These are phyloP conservation scores for Candida ovalis DNA, from an alignment of 805 yeast genomes.

Conservation along the genomic window DNA sequence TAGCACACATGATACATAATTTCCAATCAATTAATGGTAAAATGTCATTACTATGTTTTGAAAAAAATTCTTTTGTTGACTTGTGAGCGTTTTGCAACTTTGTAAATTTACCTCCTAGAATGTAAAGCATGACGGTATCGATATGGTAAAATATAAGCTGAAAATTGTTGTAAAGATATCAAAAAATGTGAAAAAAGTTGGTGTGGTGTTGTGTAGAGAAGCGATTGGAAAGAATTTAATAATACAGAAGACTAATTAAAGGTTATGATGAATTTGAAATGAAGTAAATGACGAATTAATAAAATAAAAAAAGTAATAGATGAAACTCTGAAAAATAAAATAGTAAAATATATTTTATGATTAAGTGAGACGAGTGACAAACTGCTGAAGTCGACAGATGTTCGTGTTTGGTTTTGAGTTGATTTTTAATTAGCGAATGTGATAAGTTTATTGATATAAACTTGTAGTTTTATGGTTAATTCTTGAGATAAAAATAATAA, in stretches of 20 bases:
- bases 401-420: not conserved
- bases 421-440: not conserved
- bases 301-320: not conserved
- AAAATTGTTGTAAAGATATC: no score
- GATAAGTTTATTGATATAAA: not conserved
- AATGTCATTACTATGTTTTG: constrained; percentile 6
- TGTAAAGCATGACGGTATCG: constrained; percentile 12
- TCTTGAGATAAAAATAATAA: no score
- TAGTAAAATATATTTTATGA: no score
- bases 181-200: no score
- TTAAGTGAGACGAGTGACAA: not conserved
- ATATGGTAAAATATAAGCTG: constrained; percentile 5
- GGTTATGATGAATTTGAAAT: not conserved
- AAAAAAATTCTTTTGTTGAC: constrained; percentile 8
- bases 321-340: no score
- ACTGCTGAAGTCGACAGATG: not conserved
- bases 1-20: constrained; percentile 46
- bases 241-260: no score
- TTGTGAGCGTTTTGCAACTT: constrained; percentile 7
- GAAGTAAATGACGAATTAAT: not conserved
- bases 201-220: no score
- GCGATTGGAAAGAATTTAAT: no score
- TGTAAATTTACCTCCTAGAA: constrained; percentile 9
- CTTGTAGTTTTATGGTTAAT: no score
- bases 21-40: constrained; percentile 28